Evolutionary conservation across 352 stramenopile species (phyloP).

Genomic region (Globisporangium paroecandrum): DNA sequence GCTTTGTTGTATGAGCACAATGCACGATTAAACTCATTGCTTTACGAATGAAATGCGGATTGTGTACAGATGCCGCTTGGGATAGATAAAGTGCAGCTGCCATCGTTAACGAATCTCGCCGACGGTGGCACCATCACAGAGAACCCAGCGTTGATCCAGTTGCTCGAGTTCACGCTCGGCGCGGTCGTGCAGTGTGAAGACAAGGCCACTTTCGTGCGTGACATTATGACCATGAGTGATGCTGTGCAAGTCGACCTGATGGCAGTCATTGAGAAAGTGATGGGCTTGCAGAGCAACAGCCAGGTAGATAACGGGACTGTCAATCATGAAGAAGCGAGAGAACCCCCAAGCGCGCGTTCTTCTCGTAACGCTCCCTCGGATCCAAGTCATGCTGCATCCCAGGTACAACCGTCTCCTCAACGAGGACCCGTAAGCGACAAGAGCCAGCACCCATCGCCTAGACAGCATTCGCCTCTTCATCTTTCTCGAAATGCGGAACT

Average conservation of each 20-base stretch:
- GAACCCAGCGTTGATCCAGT: constrained; percentile 12
- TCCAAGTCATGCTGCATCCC: neutral
- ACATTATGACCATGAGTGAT: constrained; percentile 66
- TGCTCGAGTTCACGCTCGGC: constrained; percentile 46
- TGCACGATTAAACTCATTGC: neutral
- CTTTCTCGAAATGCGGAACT: constrained; percentile 48
- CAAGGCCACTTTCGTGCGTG: constrained; percentile 52
- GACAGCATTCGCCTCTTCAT: constrained; percentile 30
- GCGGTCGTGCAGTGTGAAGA: constrained; percentile 57
- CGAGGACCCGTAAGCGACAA: neutral
- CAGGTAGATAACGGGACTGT: neutral
- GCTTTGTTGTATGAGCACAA: neutral
- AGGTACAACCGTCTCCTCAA: neutral
- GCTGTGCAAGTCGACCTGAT: constrained; percentile 62
- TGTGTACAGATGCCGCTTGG: constrained; percentile 23
- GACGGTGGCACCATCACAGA: neutral
- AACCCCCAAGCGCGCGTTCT: neutral
- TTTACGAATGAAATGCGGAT: neutral
- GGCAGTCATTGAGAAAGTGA: constrained; percentile 53
- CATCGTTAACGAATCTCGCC: constrained; percentile 11
- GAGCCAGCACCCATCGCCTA: neutral
- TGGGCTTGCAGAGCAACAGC: constrained; percentile 21
- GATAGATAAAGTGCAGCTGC: constrained; percentile 14
- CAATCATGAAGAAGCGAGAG: neutral
- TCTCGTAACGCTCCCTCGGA: neutral